Conservation (phyloP, 371 early-diverging fungal species). For the Mucor indicus region DNA sequence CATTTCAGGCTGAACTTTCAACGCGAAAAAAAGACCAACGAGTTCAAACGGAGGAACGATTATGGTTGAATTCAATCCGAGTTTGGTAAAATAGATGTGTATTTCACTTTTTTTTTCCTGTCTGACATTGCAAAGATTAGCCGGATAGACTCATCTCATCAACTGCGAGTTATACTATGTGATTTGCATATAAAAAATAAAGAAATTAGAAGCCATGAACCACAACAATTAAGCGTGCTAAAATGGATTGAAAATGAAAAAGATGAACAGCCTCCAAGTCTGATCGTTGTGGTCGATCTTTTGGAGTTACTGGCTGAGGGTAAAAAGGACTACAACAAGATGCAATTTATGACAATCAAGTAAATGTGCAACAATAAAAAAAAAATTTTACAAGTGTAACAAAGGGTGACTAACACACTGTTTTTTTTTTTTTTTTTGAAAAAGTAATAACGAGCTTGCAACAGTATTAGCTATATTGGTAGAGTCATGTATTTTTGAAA, state of each 20-base stretch:
- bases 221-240: slow-evolving; percentile 1
- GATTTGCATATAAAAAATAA: slow-evolving; percentile 13
- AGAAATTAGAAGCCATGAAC: background rate
- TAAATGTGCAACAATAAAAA: slow-evolving; percentile 2
- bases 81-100: slow-evolving; percentile 11
- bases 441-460: slow-evolving; percentile 3
- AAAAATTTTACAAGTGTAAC: slow-evolving; percentile 3
- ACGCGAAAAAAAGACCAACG: background rate
- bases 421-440: too few species aligned
- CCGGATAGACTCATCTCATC: slow-evolving; percentile 14
- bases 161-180: slow-evolving; percentile 15
- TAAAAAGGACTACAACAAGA: background rate
- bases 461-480: slow-evolving; percentile 2
- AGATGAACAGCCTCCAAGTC: slow-evolving; percentile 27
- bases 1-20: background rate
- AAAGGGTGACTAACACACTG: slow-evolving; percentile 3
- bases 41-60: slow-evolving; percentile 4
- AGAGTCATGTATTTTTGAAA: slow-evolving; percentile 4
- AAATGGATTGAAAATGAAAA: slow-evolving; percentile 26
- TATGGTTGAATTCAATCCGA: slow-evolving; percentile 13
- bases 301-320: slow-evolving; percentile 10
- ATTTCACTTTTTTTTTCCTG: background rate
- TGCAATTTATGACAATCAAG: slow-evolving; percentile 4
- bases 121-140: slow-evolving; percentile 9
- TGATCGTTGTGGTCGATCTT: slow-evolving; percentile 25